Evolutionary conservation across 176 grass and related monocot genomes (phyloP).

Genomic region (Poa annua): DNA sequence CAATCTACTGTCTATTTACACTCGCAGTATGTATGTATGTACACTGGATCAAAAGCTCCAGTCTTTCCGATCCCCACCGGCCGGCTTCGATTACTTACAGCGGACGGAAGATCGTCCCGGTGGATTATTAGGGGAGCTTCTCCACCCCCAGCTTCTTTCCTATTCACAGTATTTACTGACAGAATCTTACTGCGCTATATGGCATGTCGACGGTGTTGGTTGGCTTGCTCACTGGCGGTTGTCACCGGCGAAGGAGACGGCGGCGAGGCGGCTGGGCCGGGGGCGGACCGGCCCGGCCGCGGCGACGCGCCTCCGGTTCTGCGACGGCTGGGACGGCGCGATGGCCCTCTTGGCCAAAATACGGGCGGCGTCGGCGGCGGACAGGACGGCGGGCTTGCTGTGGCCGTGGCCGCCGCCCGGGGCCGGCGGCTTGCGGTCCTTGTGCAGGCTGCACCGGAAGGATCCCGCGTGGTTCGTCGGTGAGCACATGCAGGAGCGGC

Average conservation of each 20-base stretch:
- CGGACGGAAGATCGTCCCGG: no score
- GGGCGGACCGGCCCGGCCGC: background rate
- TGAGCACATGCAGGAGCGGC: constrained; percentile 63
- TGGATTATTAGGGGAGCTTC: background rate
- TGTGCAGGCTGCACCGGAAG: constrained; percentile 74
- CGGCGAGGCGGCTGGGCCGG: constrained; percentile 48
- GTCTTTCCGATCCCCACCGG: no score
- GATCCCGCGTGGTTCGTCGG: constrained; percentile 68
- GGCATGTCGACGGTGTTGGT: constrained; percentile 28
- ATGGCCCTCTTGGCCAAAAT: constrained; percentile 56
- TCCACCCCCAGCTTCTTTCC: background rate
- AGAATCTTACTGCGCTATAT: background rate
- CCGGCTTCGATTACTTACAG: background rate
- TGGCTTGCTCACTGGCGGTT: background rate
- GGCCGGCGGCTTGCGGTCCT: constrained; percentile 24
- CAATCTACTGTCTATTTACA: background rate
- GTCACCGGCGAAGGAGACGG: constrained; percentile 50
- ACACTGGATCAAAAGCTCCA: constrained; percentile 35
- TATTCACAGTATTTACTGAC: background rate
- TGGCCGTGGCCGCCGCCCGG: background rate
- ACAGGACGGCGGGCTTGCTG: background rate
- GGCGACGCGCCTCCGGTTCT: constrained; percentile 39
- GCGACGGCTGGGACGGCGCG: constrained; percentile 45
- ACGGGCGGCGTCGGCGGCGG: background rate
- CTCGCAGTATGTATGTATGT: background rate